These are phyloP conservation scores for Venturia aucupariae DNA, from an alignment of 2,329 filamentous ascomycete genomes.

Conservation along the genomic window DNA sequence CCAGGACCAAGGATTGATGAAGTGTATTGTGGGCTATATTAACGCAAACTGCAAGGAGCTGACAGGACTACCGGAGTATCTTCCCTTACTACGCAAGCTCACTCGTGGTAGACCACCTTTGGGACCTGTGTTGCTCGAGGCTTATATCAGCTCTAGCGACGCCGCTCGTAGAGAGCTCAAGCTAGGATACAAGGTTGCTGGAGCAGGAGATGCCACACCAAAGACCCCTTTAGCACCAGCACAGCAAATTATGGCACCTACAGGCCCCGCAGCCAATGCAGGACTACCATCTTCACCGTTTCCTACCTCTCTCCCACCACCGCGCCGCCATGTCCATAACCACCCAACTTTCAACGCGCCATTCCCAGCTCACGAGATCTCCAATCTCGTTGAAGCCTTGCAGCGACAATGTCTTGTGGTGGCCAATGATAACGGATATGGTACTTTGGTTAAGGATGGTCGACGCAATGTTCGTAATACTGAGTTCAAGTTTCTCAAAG, in stretches of 20 bases:
- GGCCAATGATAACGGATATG: slow-evolving; percentile 14
- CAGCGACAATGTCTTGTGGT: slow-evolving; percentile 10
- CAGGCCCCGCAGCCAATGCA: background rate
- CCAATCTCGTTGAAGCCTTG: slow-evolving; percentile 10
- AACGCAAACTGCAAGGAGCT: slow-evolving; percentile 13
- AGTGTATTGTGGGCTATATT: slow-evolving; percentile 8
- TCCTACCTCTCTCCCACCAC: slow-evolving; percentile 3
- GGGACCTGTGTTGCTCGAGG: slow-evolving; percentile 13
- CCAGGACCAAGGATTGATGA: slow-evolving; percentile 10
- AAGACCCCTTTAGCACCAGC: background rate
- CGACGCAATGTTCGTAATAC: slow-evolving; percentile 8
- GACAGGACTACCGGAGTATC: slow-evolving; percentile 9
- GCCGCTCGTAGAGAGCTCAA: slow-evolving; percentile 11
- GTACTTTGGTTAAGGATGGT: slow-evolving; percentile 12
- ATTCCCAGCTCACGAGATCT: slow-evolving; percentile 5
- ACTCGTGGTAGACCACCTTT: slow-evolving; percentile 9
- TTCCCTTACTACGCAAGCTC: slow-evolving; percentile 12
- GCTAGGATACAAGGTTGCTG: background rate
- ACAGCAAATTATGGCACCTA: background rate
- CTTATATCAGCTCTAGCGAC: slow-evolving; percentile 13
- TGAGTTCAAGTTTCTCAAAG: slow-evolving; percentile 14
- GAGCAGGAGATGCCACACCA: background rate
- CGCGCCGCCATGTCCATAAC: slow-evolving; percentile 1
- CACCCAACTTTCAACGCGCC: slow-evolving; percentile 9
- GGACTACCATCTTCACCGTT: background rate